phyloP scores from a whole-genome alignment of 2,329 filamentous ascomycete species.

The Arthrobotrys iridis region DNA sequence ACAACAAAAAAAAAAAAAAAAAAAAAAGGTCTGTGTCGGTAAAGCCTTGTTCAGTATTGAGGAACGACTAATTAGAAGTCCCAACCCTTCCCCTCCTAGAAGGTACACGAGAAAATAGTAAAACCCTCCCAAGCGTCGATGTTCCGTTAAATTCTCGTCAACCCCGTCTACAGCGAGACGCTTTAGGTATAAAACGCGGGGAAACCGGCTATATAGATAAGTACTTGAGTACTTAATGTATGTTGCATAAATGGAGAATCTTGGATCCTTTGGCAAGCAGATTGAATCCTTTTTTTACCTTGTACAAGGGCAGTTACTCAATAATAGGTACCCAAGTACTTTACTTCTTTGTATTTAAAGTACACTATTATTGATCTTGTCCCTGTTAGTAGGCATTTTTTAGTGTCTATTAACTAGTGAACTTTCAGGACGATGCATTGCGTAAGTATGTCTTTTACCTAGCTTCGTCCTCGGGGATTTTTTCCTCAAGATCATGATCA shows the following conservation, averaged over 20 bases:
- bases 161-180: slow-evolving; percentile 47
- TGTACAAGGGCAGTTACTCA: not conserved
- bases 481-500: not conserved
- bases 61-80: no score
- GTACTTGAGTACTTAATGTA: no score
- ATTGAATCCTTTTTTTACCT: not conserved
- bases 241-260: not conserved
- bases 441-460: not conserved
- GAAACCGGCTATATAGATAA: slow-evolving; percentile 43
- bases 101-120: not conserved
- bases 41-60: no score
- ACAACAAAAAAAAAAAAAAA: not conserved
- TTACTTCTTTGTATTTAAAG: no score
- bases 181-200: slow-evolving; percentile 40
- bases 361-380: no score
- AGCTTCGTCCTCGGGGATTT: not conserved
- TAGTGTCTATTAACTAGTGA: not conserved
- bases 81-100: no score
- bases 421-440: slow-evolving; percentile 5
- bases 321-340: no score
- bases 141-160: slow-evolving; percentile 47
- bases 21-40: not conserved
- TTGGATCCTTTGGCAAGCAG: slow-evolving; percentile 30
- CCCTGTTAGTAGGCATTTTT: not conserved
- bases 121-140: no score